A percentile compares a stretch with the other conserved stretches of the same genome.
Conservation (phyloP, 2,329 filamentous ascomycete species). For the Neonectria neomacrospora region DNA sequence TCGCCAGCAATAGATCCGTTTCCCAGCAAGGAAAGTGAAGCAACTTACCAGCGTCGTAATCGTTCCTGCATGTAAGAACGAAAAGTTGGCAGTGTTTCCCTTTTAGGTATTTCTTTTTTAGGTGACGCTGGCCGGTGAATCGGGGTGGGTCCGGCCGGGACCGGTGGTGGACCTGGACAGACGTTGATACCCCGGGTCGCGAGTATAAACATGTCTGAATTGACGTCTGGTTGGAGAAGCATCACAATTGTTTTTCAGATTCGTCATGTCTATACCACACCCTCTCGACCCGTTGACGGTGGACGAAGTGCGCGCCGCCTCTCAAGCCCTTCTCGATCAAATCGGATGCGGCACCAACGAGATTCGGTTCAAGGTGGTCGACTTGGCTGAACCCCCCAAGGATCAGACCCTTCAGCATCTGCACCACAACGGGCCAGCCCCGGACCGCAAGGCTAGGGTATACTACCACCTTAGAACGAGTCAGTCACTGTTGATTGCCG, state of each 20-base stretch:
- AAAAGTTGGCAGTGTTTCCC: conserved; percentile 1
- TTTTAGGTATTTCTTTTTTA: conserved; percentile 1
- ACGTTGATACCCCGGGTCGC: no score
- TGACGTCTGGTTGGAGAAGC: no score
- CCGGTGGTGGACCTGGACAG: no score
- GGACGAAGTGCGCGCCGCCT: conserved; percentile 18
- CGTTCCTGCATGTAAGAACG: background rate
- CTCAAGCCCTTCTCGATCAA: conserved; percentile 3
- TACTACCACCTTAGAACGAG: conserved; percentile 25
- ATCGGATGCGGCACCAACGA: conserved; percentile 4
- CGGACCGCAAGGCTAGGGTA: conserved; percentile 22
- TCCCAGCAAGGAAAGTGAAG: background rate
- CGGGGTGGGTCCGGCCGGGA: background rate
- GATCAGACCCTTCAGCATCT: conserved; percentile 10
- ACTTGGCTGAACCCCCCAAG: conserved; percentile 25
- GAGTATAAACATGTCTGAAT: conserved; percentile 6
- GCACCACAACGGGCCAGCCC: conserved; percentile 14
- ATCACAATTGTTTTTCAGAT: no score
- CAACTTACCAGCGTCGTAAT: background rate
- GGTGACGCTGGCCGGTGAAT: background rate
- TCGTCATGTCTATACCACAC: conserved; percentile 7
- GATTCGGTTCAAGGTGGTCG: conserved; percentile 26
- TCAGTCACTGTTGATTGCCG: conserved; percentile 22
- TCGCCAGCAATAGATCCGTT: background rate
- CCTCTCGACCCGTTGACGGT: conserved; percentile 26